Percentiles rank a stretch among this genome's conserved stretches.
phyloP scores from a whole-genome alignment of 2,329 filamentous ascomycete species.

The Trichoderma sp. region DNA sequence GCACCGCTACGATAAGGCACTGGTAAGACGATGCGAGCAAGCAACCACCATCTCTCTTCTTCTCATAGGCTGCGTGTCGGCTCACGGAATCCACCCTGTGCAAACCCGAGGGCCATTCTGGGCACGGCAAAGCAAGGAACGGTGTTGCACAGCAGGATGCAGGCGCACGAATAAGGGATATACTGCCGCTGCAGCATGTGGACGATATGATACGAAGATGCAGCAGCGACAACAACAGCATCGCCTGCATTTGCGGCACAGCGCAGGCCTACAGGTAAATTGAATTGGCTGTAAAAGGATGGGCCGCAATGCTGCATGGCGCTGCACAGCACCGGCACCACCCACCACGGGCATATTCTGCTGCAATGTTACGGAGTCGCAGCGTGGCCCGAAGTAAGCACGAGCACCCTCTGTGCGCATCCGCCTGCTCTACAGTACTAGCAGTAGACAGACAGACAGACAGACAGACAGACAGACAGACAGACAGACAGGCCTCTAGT shows the following conservation, averaged over 20 bases:
- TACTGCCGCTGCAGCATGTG: not conserved
- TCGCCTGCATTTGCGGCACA: not conserved
- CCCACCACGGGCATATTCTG: constrained; percentile 11
- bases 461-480: too few species aligned
- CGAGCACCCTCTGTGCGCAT: not conserved
- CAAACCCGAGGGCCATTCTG: not conserved
- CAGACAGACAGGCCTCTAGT: not conserved
- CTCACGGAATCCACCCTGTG: not conserved
- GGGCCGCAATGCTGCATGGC: not conserved
- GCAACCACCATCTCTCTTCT: not conserved
- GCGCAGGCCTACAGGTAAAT: not conserved
- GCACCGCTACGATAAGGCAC: not conserved
- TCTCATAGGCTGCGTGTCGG: not conserved
- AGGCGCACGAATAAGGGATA: not conserved
- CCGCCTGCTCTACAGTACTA: not conserved
- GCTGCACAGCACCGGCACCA: constrained; percentile 12
- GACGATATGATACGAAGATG: not conserved
- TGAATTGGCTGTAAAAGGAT: too few species aligned
- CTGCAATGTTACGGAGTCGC: constrained; percentile 1
- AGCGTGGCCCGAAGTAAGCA: not conserved
- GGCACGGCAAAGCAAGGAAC: constrained; percentile 2
- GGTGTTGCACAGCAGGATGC: not conserved
- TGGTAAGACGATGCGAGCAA: not conserved
- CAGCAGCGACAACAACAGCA: not conserved
- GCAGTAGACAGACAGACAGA: too few species aligned